Conservation (phyloP, 208 protist species). For the Leishmania arabica region DNA sequence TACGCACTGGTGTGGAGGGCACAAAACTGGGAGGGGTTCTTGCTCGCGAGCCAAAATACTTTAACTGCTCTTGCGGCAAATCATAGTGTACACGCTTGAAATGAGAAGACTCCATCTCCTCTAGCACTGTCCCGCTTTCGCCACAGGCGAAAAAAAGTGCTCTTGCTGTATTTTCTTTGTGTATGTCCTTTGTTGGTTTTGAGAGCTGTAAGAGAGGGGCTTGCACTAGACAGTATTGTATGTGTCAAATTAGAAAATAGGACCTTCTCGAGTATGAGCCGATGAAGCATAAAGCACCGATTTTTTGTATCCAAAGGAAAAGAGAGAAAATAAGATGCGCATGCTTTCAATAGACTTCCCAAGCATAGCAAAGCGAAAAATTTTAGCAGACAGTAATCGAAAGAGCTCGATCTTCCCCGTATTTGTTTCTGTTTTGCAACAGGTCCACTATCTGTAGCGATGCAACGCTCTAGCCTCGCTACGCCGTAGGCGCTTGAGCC, state of each 20-base stretch:
- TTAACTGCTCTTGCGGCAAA: conserved; percentile 29
- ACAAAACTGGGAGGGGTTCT: not conserved
- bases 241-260: not conserved
- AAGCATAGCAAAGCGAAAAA: too few species aligned
- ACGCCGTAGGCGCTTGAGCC: not conserved
- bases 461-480: not conserved
- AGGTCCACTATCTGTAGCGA: not conserved
- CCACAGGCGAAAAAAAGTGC: not conserved
- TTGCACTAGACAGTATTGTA: not conserved
- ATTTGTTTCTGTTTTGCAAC: not conserved
- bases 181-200: not conserved
- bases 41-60: conserved; percentile 23
- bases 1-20: not conserved
- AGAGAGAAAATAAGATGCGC: not conserved
- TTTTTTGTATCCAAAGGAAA: not conserved
- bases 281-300: not conserved
- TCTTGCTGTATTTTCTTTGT: not conserved
- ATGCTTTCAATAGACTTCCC: too few species aligned
- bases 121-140: not conserved
- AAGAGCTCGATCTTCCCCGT: not conserved
- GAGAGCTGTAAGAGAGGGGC: not conserved
- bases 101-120: conserved; percentile 6
- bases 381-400: not conserved
- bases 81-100: conserved; percentile 14
- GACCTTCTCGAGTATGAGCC: not conserved